Percentiles rank a stretch among this genome's conserved stretches.
Evolutionary conservation across 2,329 filamentous ascomycete genomes (phyloP).

Genomic region (Ophiocordyceps sinensis): DNA sequence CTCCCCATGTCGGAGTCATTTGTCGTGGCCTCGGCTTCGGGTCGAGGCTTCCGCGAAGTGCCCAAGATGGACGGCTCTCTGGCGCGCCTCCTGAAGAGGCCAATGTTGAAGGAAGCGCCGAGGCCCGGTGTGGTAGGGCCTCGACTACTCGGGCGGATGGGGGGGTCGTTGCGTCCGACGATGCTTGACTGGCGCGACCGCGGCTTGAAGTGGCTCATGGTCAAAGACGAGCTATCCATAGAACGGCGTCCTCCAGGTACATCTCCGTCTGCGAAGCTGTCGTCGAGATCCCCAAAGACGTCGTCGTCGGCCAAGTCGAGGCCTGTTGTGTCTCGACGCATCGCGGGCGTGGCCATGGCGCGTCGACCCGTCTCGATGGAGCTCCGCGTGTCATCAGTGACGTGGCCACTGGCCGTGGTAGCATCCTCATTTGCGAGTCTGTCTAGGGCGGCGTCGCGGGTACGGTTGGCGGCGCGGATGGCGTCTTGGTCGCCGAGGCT

Average conservation of each 20-base stretch:
- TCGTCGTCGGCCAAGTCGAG: constrained; percentile 32
- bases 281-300: constrained; percentile 30
- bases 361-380: constrained; percentile 24
- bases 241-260: constrained; percentile 20
- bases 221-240: constrained; percentile 30
- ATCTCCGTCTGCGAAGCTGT: constrained; percentile 25
- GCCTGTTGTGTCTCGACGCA: constrained; percentile 28
- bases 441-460: constrained; percentile 22
- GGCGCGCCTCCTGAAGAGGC: constrained; percentile 39
- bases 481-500: constrained; percentile 12
- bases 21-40: constrained; percentile 17
- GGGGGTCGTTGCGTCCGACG: constrained; percentile 33
- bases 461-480: constrained; percentile 11
- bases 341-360: constrained; percentile 17
- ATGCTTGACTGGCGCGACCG: constrained; percentile 35
- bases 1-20: constrained; percentile 22
- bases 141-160: constrained; percentile 38
- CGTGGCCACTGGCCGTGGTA: constrained; percentile 13
- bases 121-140: constrained; percentile 31
- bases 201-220: constrained; percentile 30
- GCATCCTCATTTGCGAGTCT: constrained; percentile 19
- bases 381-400: constrained; percentile 13
- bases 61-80: constrained; percentile 49
- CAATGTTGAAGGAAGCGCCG: constrained; percentile 38
- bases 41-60: constrained; percentile 28